A percentile compares a stretch with the other conserved stretches of the same genome.
Evolutionary conservation across 2,329 filamentous ascomycete genomes (phyloP).

Genomic region (Xylaria sp.): DNA sequence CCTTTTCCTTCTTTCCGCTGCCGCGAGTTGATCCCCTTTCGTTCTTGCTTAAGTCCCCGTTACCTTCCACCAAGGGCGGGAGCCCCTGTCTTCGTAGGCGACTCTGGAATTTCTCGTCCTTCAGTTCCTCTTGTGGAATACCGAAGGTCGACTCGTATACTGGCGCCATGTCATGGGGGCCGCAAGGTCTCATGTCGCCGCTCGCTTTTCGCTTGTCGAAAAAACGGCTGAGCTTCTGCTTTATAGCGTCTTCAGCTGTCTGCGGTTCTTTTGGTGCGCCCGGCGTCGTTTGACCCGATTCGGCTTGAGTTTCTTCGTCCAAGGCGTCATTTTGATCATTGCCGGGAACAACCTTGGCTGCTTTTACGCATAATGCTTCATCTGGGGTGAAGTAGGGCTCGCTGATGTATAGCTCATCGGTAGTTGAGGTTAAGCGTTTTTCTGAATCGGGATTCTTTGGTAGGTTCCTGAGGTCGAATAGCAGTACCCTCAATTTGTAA

Average conservation of each 20-base stretch:
- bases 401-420: constrained; percentile 34
- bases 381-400: constrained; percentile 31
- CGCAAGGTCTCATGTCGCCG: constrained; percentile 33
- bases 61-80: too few species aligned
- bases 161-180: constrained; percentile 33
- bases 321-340: constrained; percentile 3
- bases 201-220: constrained; percentile 33
- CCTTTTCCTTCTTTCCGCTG: too few species aligned
- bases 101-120: constrained; percentile 9
- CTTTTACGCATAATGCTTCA: constrained; percentile 26
- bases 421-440: neutral
- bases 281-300: too few species aligned
- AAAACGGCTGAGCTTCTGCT: constrained; percentile 28
- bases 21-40: too few species aligned
- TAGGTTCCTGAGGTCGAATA: too few species aligned
- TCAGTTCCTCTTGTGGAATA: constrained; percentile 5
- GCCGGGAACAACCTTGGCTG: constrained; percentile 12
- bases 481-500: too few species aligned
- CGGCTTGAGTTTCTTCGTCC: neutral
- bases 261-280: too few species aligned
- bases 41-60: too few species aligned
- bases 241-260: constrained; percentile 29
- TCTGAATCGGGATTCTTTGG: too few species aligned
- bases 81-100: constrained; percentile 11
- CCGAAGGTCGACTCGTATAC: constrained; percentile 16